Evolutionary conservation across 2,329 filamentous ascomycete species (phyloP).

Genomic region (Onygenales sp.): DNA sequence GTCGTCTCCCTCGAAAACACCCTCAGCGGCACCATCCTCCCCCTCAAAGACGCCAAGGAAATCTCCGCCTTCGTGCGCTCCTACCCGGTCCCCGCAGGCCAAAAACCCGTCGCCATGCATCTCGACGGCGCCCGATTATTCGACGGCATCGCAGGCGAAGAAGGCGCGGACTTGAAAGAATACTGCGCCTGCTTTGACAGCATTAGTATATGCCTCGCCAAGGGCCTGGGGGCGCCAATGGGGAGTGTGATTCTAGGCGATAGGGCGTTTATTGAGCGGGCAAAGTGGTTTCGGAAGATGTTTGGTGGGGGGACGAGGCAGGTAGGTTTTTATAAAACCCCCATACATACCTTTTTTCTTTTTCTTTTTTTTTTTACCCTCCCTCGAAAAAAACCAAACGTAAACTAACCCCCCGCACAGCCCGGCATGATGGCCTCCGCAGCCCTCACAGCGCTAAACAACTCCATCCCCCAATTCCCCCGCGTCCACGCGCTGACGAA

Average conservation of each 20-base stretch:
- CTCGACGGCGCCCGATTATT: constrained; percentile 24
- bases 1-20: constrained; percentile 23
- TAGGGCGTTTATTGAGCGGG: constrained; percentile 18
- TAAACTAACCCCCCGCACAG: constrained; percentile 5
- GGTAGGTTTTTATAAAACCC: constrained; percentile 6
- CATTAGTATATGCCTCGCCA: constrained; percentile 24
- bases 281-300: constrained; percentile 23
- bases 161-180: constrained; percentile 15
- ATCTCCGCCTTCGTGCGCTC: constrained; percentile 21
- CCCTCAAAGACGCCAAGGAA: constrained; percentile 18
- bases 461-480: constrained; percentile 15
- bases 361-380: not conserved
- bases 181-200: constrained; percentile 25
- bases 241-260: constrained; percentile 23
- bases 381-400: not conserved
- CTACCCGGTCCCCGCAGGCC: constrained; percentile 15
- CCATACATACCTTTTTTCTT: not conserved
- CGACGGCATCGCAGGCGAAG: constrained; percentile 19
- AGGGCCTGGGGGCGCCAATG: constrained; percentile 24
- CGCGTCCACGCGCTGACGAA: constrained; percentile 16
- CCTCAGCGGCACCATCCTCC: constrained; percentile 18
- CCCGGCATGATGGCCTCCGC: constrained; percentile 23
- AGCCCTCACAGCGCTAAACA: constrained; percentile 15
- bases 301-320: constrained; percentile 25
- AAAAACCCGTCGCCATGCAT: constrained; percentile 20